Evolutionary conservation across 2,329 filamentous ascomycete genomes (phyloP).

Genomic region (Zasmidium angulare): DNA sequence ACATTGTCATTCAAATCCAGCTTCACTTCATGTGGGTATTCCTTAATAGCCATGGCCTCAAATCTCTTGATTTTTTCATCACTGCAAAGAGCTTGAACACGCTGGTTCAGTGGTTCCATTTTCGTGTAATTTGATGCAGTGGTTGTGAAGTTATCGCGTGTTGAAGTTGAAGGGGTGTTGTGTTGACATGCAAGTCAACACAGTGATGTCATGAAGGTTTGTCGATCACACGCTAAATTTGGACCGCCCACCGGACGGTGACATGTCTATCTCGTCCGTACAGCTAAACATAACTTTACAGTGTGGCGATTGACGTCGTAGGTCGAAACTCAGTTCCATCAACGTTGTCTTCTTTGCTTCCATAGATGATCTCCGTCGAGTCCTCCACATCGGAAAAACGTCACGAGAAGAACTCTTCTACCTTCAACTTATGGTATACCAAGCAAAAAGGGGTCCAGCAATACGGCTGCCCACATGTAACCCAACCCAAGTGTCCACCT

Average conservation of each 20-base stretch:
- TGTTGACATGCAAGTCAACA: no score
- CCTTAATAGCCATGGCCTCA: background rate
- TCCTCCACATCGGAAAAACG: no score
- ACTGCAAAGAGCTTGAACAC: background rate
- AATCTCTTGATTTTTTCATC: background rate
- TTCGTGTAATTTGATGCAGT: background rate
- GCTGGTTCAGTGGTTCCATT: background rate
- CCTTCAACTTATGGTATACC: no score
- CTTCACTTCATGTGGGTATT: background rate
- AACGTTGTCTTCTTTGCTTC: no score
- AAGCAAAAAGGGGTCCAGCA: background rate
- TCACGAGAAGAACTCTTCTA: no score
- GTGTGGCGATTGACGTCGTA: no score
- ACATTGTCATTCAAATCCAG: background rate
- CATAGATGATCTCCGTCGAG: no score
- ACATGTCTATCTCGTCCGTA: no score
- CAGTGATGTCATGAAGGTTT: background rate
- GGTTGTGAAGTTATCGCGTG: background rate
- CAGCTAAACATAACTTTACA: no score
- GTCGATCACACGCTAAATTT: background rate
- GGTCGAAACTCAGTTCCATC: no score
- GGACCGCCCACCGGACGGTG: no score
- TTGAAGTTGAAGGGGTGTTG: background rate
- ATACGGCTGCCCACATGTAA: background rate
- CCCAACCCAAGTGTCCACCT: background rate